Evolutionary conservation across 176 grass and related monocot species (phyloP).

Genomic region (Oryza nivara): DNA sequence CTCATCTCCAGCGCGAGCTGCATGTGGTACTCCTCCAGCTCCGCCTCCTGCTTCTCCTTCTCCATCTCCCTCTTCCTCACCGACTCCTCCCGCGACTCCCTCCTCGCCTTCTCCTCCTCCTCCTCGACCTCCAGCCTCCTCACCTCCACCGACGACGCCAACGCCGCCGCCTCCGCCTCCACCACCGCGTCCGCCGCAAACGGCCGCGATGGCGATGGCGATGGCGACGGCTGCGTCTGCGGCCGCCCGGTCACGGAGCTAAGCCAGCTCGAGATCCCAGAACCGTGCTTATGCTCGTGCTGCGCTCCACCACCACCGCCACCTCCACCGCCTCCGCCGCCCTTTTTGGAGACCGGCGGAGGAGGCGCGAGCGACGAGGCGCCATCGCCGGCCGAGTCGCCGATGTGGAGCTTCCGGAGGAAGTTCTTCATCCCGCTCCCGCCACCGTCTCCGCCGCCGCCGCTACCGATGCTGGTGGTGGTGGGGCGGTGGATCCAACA

Average conservation of each 20-base stretch:
- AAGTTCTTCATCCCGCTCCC: conserved; percentile 79
- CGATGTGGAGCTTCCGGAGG: conserved; percentile 97
- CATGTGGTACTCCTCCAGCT: conserved; percentile 91
- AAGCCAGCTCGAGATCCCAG: conserved; percentile 75
- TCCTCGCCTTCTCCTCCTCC: conserved; percentile 16
- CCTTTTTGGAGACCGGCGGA: conserved; percentile 41
- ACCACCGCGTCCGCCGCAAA: conserved; percentile 26
- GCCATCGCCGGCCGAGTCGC: conserved; percentile 52
- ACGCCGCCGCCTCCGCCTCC: background rate
- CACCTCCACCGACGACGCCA: conserved; percentile 27
- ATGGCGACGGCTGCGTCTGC: conserved; percentile 23
- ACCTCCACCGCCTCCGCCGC: background rate
- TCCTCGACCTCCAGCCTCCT: conserved; percentile 7
- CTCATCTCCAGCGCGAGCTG: conserved; percentile 96
- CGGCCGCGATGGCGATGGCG: background rate
- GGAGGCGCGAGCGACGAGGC: conserved; percentile 44
- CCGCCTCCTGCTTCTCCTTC: conserved; percentile 49
- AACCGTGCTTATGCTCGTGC: conserved; percentile 46
- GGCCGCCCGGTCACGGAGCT: conserved; percentile 64
- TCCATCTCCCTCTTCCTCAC: conserved; percentile 31
- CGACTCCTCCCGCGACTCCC: conserved; percentile 9
- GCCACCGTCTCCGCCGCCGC: background rate
- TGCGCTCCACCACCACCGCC: background rate
- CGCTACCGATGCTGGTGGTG: background rate
- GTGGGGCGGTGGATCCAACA: conserved; percentile 66